These are phyloP conservation scores for Silybum marianum DNA, from an alignment of 129 eudicot genomes.

Conservation along the genomic window DNA sequence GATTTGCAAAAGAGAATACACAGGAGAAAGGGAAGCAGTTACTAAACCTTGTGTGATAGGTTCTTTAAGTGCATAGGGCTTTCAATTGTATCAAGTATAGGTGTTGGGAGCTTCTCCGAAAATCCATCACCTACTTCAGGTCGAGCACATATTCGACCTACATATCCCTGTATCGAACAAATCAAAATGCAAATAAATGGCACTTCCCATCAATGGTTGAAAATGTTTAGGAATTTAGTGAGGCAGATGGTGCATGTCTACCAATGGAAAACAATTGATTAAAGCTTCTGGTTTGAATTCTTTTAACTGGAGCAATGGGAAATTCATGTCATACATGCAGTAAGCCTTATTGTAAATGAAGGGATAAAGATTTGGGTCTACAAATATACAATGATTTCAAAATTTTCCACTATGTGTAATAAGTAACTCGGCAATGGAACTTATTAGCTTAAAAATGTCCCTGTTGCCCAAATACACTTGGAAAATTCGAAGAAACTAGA, in stretches of 20 bases:
- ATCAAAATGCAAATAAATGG: conserved; percentile 3
- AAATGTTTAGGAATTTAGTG: background rate
- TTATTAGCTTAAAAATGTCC: background rate
- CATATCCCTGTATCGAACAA: conserved; percentile 47
- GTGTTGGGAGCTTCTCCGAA: conserved; percentile 70
- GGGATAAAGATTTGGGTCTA: background rate
- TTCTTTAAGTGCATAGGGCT: conserved; percentile 79
- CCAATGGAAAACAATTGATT: background rate
- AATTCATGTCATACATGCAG: background rate
- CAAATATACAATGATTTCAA: background rate
- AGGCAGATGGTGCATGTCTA: background rate
- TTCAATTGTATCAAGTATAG: conserved; percentile 86
- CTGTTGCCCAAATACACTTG: background rate
- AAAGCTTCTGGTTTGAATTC: background rate
- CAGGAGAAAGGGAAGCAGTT: conserved; percentile 14
- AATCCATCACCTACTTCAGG: conserved; percentile 50
- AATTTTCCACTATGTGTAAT: background rate
- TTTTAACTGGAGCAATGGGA: background rate
- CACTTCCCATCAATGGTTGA: background rate
- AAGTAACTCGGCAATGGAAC: background rate
- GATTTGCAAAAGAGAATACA: conserved; percentile 10
- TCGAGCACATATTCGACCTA: conserved; percentile 43
- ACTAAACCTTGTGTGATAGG: conserved; percentile 64
- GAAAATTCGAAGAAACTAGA: background rate
- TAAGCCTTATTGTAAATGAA: background rate